Evolutionary conservation across 1,284 basidiomycete genomes (phyloP), one percentile per base, ranked within the genome.

Genomic region (Schizophyllum commune): DNA sequence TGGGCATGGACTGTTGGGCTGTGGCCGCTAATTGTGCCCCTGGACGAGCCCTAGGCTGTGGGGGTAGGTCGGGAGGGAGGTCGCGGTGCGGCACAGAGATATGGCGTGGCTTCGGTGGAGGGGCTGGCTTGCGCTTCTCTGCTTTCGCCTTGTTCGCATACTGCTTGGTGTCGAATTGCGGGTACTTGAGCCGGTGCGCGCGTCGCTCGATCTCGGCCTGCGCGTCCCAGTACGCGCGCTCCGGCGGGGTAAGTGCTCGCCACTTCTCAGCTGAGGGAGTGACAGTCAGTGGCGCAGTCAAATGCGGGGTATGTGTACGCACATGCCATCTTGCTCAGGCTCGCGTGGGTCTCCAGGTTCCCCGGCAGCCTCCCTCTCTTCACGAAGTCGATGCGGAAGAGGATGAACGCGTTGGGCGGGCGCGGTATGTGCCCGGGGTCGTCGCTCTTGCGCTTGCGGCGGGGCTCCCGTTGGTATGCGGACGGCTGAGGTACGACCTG

Each of bases 371-470:
- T 3, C 2, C 39, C 39, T 11, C 17, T 47, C 39, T 47, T 47
- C 56, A 65, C 59, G 62, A 65, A 64, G 53, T 60, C 56, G 1
- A 60, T 47, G 62, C 64, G 64, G 64, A 65, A 65, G 58, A 65
- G 64, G 64, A 65, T 65, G 59, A 65, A 65, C 32, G 64, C 64
- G 62, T 65, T 65, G 34, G 64, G 62, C 21, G 64, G 64, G 61
- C 64, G 64, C 27, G 64, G 64, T 59, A 65, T 63, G 58, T 62
- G 64, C 2, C 58, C 8, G 1, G 51, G 8, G 27, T 20, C 19
- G 15, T 21, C 15, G 53, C 11, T 55, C 20, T 19, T 21, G 39
- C 39, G 39, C 39, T 9, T 47, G 39, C 39, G 39, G 9, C 39
- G 39, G 17, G 39, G 39, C 39, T 11, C 13, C 39, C 39, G 39